Base-by-base conservation (phyloP, 306 rosid species). In the Acacia confusa region DNA sequence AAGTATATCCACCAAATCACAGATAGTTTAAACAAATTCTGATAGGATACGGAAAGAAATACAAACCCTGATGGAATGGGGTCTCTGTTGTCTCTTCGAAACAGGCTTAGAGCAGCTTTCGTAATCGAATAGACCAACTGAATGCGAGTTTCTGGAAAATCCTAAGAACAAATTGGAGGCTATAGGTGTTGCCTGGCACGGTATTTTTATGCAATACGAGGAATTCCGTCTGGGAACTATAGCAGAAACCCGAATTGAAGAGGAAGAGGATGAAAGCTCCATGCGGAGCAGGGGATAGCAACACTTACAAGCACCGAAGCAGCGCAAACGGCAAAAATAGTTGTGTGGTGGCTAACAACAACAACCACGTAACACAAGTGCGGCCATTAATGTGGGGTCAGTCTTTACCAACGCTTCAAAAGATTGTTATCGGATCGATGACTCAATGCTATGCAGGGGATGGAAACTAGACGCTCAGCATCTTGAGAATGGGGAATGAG, bases 231-330 rank as follows among this genome's bases (percentile, higher is more conserved):
- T 44, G 63, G 82, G 81, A n/a, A 72, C 70, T 71, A 72, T 19
- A 64, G 91, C 45, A 66, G 82, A 84, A 79, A 78, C 66, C 53
- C 81, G 84, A 60, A 77, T 86, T 14, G 88, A 68, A 57, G 84
- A 28, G 53, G 86, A 70, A 20, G 89, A 72, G 74, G 82, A 75
- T 34, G 95, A 88, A 84, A 91, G 91, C 89, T 89, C 97, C 97
- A 92, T 91, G 22, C 40, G 80, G 70, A 78, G 83, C 85, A 17
- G 79, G 78, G 74, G 17, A 65, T 48, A 77, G 34, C 64, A 55
- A 55, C 22, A 36, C 38, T 36, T 57, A 19, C 65, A 73, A 61
- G 78, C 67, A 81, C 75, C 41, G 30, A 78, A 40, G 44, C 70
- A 70, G 69, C 34, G 5, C 36, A 25, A 75, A 38, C 14, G 12